Conservation (phyloP, 1,284 basidiomycete genomes). For the Termitomyces sp. region DNA sequence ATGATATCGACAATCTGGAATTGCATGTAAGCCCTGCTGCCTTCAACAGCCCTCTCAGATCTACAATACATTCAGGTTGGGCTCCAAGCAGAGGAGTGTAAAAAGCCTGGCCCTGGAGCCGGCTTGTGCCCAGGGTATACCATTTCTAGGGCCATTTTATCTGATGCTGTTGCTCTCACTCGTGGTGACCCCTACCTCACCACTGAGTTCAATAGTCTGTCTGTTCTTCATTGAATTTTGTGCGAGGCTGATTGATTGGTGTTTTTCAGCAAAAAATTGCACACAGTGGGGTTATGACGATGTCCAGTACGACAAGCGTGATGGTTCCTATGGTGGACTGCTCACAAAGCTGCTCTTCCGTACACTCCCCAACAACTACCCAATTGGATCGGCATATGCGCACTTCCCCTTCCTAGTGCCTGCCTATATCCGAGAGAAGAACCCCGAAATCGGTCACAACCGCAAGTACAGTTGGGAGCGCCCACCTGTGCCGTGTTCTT, state of each 20-base stretch:
- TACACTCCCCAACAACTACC: constrained; percentile 66
- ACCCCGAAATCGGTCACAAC: constrained; percentile 18
- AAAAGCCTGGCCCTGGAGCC: constrained; percentile 65
- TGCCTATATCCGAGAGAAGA: constrained; percentile 33
- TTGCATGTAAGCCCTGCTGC: constrained; percentile 45
- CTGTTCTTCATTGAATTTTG: neutral
- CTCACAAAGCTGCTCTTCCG: constrained; percentile 69
- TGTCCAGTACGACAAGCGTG: constrained; percentile 54
- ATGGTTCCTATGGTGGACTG: constrained; percentile 71
- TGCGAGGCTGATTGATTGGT: neutral
- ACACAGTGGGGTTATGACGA: constrained; percentile 77
- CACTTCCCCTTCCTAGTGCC: constrained; percentile 65
- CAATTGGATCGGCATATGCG: constrained; percentile 51
- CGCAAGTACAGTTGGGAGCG: constrained; percentile 43
- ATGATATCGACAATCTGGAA: constrained; percentile 72
- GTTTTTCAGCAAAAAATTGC: constrained; percentile 54
- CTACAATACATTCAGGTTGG: constrained; percentile 40
- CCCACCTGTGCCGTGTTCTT: constrained; percentile 27
- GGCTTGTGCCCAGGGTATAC: constrained; percentile 87
- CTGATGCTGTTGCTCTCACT: constrained; percentile 73
- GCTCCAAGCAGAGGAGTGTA: constrained; percentile 74
- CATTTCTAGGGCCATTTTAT: constrained; percentile 78
- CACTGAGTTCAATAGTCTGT: constrained; percentile 63
- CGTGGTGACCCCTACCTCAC: constrained; percentile 80
- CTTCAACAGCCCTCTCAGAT: neutral